A percentile compares a stretch with the other conserved stretches of the same genome.
phyloP scores from a whole-genome alignment of 148 eudicot genomes.

The Oxyria digyna region DNA sequence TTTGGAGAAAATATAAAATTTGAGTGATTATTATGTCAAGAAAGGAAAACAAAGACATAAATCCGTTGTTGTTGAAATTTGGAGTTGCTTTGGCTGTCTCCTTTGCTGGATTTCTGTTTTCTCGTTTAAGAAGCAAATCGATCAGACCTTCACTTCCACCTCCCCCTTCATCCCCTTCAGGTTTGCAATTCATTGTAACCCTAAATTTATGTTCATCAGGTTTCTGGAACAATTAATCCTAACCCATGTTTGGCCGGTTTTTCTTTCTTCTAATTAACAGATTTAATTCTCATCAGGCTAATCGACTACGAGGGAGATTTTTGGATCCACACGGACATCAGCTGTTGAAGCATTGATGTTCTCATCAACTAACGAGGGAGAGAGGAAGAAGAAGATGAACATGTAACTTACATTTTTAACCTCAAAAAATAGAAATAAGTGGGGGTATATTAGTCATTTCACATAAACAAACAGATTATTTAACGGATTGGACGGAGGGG shows the following conservation, averaged over 20 bases:
- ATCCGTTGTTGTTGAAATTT: slow-evolving; percentile 48
- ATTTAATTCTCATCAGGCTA: too few relatives aligned
- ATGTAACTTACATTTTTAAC: too few relatives aligned
- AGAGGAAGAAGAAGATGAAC: too few relatives aligned
- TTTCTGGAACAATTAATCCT: not conserved
- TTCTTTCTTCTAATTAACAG: too few relatives aligned
- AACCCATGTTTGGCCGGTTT: not conserved
- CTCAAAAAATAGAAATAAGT: too few relatives aligned
- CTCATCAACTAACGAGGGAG: too few relatives aligned
- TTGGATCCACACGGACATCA: too few relatives aligned
- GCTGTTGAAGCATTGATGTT: too few relatives aligned
- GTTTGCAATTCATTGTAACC: slow-evolving; percentile 10
- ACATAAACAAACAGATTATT: too few relatives aligned
- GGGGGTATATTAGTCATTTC: too few relatives aligned
- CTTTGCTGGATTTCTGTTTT: slow-evolving; percentile 61
- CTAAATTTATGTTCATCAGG: not conserved
- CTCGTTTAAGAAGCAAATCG: slow-evolving; percentile 37
- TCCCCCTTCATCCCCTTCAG: slow-evolving; percentile 24
- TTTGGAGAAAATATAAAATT: not conserved
- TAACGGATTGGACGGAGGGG: too few relatives aligned
- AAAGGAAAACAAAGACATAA: slow-evolving; percentile 34
- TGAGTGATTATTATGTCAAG: slow-evolving; percentile 15
- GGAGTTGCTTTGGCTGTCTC: slow-evolving; percentile 66
- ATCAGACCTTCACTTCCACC: slow-evolving; percentile 25
- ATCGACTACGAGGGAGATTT: too few relatives aligned